A percentile compares a stretch with the other conserved stretches of the same genome.
phyloP scores from a whole-genome alignment of 2,329 filamentous ascomycete species.

The Phaeosphaeria sp. region DNA sequence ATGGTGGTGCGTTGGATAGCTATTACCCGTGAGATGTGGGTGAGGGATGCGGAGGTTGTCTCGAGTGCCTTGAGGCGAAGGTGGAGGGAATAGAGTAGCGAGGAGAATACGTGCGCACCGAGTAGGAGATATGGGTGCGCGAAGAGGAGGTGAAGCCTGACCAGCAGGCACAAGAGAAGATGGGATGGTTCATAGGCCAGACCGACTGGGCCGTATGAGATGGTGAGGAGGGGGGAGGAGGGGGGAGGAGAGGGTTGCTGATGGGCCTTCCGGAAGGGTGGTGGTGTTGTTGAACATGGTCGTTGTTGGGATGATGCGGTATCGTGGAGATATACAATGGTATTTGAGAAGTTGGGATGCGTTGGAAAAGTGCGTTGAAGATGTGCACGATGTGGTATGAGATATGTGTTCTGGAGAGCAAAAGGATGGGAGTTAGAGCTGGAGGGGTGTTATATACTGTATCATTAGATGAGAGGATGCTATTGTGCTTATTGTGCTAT shows the following conservation, averaged over 20 bases:
- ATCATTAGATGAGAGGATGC: background rate
- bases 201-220: background rate
- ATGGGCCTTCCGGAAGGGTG: background rate
- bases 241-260: constrained; percentile 2
- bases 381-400: background rate
- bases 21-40: background rate
- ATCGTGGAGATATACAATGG: background rate
- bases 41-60: background rate
- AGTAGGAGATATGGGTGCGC: background rate
- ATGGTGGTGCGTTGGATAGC: background rate
- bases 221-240: background rate
- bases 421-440: background rate
- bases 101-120: background rate
- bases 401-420: background rate
- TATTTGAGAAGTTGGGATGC: background rate
- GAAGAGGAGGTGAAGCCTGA: background rate
- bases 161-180: background rate
- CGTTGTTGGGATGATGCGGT: background rate
- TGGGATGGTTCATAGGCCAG: background rate
- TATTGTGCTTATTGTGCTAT: background rate
- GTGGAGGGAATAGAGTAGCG: background rate
- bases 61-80: background rate
- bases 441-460: background rate
- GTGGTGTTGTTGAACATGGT: background rate
- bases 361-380: background rate